Conservation (phyloP, 257 asterid species). For the Verbascum thapsus region DNA sequence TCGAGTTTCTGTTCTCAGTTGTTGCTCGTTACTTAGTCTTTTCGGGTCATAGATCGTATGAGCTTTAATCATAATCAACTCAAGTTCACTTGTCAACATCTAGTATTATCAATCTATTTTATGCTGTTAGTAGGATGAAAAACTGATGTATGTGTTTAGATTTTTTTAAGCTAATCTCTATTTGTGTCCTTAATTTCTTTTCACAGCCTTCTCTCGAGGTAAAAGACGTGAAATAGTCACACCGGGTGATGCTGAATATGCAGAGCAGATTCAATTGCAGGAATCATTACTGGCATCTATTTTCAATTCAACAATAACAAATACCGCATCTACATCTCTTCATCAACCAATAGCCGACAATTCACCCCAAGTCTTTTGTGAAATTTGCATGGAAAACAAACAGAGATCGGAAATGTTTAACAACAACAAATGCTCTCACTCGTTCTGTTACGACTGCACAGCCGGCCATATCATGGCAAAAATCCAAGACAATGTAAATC, state of each 20-base stretch:
- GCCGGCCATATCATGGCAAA: slow-evolving; percentile 48
- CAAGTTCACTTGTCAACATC: background rate
- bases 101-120: background rate
- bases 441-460: slow-evolving; percentile 68
- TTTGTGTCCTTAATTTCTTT: slow-evolving; percentile 20
- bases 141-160: slow-evolving; percentile 2
- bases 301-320: too few relatives aligned
- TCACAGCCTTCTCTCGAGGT: slow-evolving; percentile 24
- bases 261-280: slow-evolving; percentile 49
- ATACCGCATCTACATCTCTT: slow-evolving; percentile 44
- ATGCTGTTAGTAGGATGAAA: slow-evolving; percentile 1
- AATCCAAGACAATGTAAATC: slow-evolving; percentile 40
- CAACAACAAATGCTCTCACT: slow-evolving; percentile 51
- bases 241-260: slow-evolving; percentile 43
- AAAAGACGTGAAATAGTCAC: slow-evolving; percentile 2
- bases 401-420: slow-evolving; percentile 63
- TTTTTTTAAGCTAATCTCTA: too few relatives aligned
- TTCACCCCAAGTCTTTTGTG: slow-evolving; percentile 41
- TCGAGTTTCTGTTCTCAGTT: background rate
- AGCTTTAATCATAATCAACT: background rate
- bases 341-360: slow-evolving; percentile 21
- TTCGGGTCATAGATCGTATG: background rate
- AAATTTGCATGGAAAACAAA: slow-evolving; percentile 64
- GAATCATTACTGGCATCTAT: slow-evolving; percentile 55
- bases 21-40: background rate